Conservation (phyloP, 192 early-diverging fungal genomes). For the Backusella morwellensis region DNA sequence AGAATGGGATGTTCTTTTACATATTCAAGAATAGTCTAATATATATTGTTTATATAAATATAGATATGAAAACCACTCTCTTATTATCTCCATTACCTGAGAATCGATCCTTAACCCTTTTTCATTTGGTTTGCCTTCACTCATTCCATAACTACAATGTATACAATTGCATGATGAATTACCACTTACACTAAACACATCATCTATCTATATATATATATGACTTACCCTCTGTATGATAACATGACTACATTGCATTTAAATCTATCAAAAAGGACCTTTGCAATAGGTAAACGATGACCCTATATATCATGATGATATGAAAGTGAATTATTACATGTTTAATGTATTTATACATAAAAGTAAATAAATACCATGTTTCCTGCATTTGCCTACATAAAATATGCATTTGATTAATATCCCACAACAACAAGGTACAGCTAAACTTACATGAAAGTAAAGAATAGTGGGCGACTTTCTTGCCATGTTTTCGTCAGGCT, state of each 20-base stretch:
- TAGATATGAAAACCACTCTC: no score
- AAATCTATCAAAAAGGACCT: constrained; percentile 60
- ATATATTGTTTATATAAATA: no score
- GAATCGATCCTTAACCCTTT: constrained; percentile 88
- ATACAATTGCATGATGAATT: no score
- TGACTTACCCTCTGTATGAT: constrained; percentile 88
- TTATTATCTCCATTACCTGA: constrained; percentile 43
- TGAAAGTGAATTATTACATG: no score
- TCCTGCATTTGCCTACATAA: constrained; percentile 84
- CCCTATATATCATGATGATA: constrained; percentile 47
- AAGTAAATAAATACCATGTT: constrained; percentile 68
- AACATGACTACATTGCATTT: constrained; percentile 93
- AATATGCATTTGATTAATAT: neutral
- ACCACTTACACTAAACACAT: no score
- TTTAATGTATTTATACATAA: neutral
- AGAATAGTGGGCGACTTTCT: constrained; percentile 71
- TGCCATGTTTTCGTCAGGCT: constrained; percentile 50
- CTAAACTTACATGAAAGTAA: constrained; percentile 75
- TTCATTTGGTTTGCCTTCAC: constrained; percentile 85
- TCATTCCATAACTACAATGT: constrained; percentile 71
- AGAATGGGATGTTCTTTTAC: constrained; percentile 73
- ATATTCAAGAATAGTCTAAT: constrained; percentile 80
- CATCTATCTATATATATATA: no score
- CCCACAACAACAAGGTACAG: neutral
- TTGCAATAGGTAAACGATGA: constrained; percentile 91